A percentile compares a stretch with the other conserved stretches of the same genome.
Evolutionary conservation across 2,329 filamentous ascomycete genomes (phyloP).

Genomic region (Aureobasidium namibiae): DNA sequence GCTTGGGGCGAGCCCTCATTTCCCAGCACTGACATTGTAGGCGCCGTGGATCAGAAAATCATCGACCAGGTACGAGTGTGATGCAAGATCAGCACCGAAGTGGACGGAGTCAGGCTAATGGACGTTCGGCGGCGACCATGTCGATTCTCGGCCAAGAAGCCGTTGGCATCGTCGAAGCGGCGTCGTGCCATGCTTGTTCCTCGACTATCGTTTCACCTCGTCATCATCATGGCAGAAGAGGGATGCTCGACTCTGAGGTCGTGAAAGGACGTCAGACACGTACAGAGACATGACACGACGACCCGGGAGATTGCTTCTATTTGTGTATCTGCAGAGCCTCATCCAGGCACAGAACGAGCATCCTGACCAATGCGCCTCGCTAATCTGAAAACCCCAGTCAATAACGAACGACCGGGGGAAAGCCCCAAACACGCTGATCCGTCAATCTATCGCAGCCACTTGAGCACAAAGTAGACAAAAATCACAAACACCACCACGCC

Average conservation of each 20-base stretch:
- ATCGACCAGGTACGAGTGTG: too few species aligned
- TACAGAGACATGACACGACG: not conserved
- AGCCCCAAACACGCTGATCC: not conserved
- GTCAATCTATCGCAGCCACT: conserved; percentile 63
- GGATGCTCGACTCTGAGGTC: not conserved
- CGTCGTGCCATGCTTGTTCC: too few species aligned
- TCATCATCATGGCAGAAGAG: not conserved
- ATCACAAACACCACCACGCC: conserved; percentile 79
- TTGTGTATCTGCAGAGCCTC: not conserved
- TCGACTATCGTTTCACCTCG: too few species aligned
- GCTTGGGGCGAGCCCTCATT: not conserved
- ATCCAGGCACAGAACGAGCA: not conserved
- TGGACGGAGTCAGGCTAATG: too few species aligned
- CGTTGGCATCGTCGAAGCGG: too few species aligned
- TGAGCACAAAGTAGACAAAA: conserved; percentile 87
- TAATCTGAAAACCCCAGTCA: not conserved
- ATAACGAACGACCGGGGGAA: not conserved
- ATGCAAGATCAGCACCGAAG: too few species aligned
- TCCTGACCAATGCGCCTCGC: not conserved
- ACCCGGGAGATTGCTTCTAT: not conserved
- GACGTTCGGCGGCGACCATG: too few species aligned
- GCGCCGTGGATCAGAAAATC: too few species aligned
- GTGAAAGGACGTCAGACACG: not conserved
- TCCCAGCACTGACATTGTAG: not conserved
- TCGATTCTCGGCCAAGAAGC: too few species aligned